Evolutionary conservation across 1,284 basidiomycete genomes (phyloP).

Genomic region (Cryptococcus sp.): DNA sequence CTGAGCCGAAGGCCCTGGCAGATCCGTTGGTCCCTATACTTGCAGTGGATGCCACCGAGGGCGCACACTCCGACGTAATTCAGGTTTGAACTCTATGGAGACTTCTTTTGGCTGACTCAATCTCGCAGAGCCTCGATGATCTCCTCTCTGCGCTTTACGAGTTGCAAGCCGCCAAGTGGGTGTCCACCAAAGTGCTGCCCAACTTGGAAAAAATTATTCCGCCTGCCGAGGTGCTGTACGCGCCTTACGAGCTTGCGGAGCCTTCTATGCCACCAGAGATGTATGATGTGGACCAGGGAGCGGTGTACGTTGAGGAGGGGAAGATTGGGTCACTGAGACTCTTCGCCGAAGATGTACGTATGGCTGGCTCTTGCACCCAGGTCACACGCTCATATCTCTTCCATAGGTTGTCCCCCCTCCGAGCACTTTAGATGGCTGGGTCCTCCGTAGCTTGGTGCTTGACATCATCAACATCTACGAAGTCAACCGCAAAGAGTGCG

Average conservation of each 20-base stretch:
- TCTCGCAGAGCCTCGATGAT: constrained; percentile 36
- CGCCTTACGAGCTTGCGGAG: constrained; percentile 67
- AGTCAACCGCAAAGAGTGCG: constrained; percentile 92
- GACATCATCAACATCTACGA: constrained; percentile 91
- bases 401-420: constrained; percentile 70
- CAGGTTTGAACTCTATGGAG: background rate
- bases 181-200: constrained; percentile 53
- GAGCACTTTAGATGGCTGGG: constrained; percentile 69
- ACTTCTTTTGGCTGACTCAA: background rate
- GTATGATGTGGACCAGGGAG: constrained; percentile 56
- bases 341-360: constrained; percentile 73
- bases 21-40: constrained; percentile 40
- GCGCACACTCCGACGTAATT: constrained; percentile 35
- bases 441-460: constrained; percentile 70
- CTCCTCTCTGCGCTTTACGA: constrained; percentile 37
- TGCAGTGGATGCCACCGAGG: constrained; percentile 26
- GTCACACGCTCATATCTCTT: background rate
- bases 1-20: constrained; percentile 23
- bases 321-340: constrained; percentile 59
- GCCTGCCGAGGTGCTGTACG: constrained; percentile 52
- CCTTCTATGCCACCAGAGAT: constrained; percentile 84
- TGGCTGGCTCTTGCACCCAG: background rate
- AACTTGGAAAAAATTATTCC: constrained; percentile 54
- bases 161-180: constrained; percentile 29
- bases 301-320: constrained; percentile 49